Base-by-base conservation (phyloP, 768 basidiomycete species). In the Strobilomyces dryophilus region DNA sequence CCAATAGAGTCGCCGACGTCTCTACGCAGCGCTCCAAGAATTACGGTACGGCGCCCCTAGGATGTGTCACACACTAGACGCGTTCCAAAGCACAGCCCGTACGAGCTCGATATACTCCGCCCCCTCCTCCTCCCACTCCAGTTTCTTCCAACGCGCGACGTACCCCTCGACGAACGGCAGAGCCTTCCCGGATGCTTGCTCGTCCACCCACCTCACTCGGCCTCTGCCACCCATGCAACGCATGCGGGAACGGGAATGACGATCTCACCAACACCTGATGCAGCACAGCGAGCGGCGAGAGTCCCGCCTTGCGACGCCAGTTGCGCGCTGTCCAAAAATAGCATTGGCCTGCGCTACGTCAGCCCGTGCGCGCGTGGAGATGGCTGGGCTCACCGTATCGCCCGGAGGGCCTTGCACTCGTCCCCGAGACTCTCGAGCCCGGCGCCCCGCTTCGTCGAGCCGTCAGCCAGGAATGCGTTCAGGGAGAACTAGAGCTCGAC, bases 131-230 rank as follows among this genome's bases (percentile, higher is more conserved):
- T 83, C 79, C 20, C 71, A 76, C 63, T 83, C 85, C 10, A 81
- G 74, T 63, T 85, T 85, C 67, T 93, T 87, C 89, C 88, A 92
- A 54, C 85, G 84, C 4, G 79, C 65, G 17, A 98, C 71, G 0
- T 89, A 87, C 15, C 86, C 79, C 49, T 94, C 89, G 11, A 99
- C 73, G 42, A 98, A 77, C 14, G 81, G 81, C 80, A 83, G 82
- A 8, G 87, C 81, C 66, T 98, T 95, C 54, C 78, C 79, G 55
- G 86, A 82, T 2, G 83, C 76, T 63, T 98, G 97, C 66, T 97
- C 95, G 54, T 92, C 88, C 12, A 98, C 78, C 94, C 95, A 99
- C 41, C 91, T 82, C 45, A 97, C 73, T 98, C 97, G 4, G 87
- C 80, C 65, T 98, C 93, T 90, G 87, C 95, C 97, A 98, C 0